These are phyloP conservation scores for Emmonsia crescens DNA, from an alignment of 2,329 filamentous ascomycete genomes.

Conservation along the genomic window DNA sequence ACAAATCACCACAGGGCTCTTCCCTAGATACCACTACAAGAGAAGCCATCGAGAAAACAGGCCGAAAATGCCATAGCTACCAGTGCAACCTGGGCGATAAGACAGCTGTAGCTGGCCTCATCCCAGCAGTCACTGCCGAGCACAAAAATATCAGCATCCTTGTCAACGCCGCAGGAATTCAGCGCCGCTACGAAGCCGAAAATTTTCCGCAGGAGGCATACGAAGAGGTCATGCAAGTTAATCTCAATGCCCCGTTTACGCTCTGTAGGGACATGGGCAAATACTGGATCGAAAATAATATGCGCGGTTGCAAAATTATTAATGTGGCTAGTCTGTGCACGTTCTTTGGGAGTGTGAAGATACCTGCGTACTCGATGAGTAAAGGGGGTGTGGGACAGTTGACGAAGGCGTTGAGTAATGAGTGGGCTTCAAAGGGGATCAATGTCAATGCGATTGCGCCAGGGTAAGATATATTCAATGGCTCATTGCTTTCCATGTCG, in stretches of 20 bases:
- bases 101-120: slow-evolving; percentile 30
- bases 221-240: slow-evolving; percentile 73
- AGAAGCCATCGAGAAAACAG: slow-evolving; percentile 30
- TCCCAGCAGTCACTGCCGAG: slow-evolving; percentile 28
- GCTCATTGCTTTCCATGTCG: neutral
- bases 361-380: slow-evolving; percentile 74
- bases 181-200: slow-evolving; percentile 63
- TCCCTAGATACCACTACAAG: slow-evolving; percentile 32
- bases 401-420: slow-evolving; percentile 74
- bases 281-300: slow-evolving; percentile 58
- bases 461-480: slow-evolving; percentile 46
- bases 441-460: slow-evolving; percentile 83
- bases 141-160: slow-evolving; percentile 56
- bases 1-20: slow-evolving; percentile 4
- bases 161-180: slow-evolving; percentile 78
- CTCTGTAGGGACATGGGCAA: slow-evolving; percentile 66
- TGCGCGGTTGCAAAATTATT: slow-evolving; percentile 55
- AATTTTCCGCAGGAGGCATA: slow-evolving; percentile 67
- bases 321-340: slow-evolving; percentile 72
- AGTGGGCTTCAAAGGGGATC: slow-evolving; percentile 67
- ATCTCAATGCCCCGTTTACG: slow-evolving; percentile 70
- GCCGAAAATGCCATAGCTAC: slow-evolving; percentile 33
- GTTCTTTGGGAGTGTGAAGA: slow-evolving; percentile 78
- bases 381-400: slow-evolving; percentile 80
- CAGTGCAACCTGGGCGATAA: slow-evolving; percentile 34